These are phyloP conservation scores for Zizania latifolia DNA, from an alignment of 176 grass and related monocot genomes.

Conservation along the genomic window DNA sequence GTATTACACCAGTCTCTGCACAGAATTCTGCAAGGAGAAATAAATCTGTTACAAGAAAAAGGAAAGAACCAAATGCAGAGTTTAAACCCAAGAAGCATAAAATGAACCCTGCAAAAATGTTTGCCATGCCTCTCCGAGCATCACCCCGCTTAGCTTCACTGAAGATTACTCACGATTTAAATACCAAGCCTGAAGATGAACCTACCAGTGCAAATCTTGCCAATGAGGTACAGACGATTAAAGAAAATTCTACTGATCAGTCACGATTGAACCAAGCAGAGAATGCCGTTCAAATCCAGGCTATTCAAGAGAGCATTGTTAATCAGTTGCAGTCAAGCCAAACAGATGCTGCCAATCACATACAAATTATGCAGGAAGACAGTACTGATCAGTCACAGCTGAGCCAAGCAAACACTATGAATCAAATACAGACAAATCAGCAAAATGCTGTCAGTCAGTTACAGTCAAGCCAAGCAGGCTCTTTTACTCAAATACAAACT, in stretches of 20 bases:
- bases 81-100: slow-evolving; percentile 32
- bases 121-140: slow-evolving; percentile 22
- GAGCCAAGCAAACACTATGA: slow-evolving; percentile 8
- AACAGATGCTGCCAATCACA: slow-evolving; percentile 7
- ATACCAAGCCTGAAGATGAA: neutral
- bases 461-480: neutral
- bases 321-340: slow-evolving; percentile 12
- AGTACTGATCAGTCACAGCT: slow-evolving; percentile 5
- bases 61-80: slow-evolving; percentile 18
- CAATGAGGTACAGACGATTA: neutral
- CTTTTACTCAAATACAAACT: neutral
- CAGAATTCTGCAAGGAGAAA: slow-evolving; percentile 6
- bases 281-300: neutral
- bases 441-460: slow-evolving; percentile 22
- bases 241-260: neutral
- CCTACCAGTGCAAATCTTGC: neutral
- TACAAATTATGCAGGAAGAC: slow-evolving; percentile 14
- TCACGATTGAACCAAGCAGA: slow-evolving; percentile 11
- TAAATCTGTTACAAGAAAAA: slow-evolving; percentile 31
- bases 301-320: neutral
- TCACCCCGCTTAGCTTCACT: slow-evolving; percentile 40
- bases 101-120: neutral
- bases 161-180: slow-evolving; percentile 25
- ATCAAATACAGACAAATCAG: slow-evolving; percentile 2
- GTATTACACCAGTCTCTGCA: neutral